Conservation (phyloP, 1,284 basidiomycete species). For the Gastroboletus turbinatus region DNA sequence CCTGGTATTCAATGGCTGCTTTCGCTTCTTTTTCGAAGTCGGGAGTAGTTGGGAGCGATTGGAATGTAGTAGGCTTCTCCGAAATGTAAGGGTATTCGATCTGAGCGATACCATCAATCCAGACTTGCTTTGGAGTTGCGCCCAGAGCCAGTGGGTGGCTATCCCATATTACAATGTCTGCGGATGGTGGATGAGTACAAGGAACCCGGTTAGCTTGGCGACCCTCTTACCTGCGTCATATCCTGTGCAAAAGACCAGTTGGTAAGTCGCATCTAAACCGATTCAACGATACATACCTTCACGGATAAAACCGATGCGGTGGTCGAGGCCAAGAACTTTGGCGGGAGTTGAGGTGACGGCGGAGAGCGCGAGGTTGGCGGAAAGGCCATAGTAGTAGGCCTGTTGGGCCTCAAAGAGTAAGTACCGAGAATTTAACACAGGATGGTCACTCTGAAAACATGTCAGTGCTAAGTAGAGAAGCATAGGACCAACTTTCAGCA, state of each 20-base stretch:
- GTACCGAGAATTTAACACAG: slow-evolving; percentile 75
- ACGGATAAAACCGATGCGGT: slow-evolving; percentile 77
- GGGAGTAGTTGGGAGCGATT: slow-evolving; percentile 54
- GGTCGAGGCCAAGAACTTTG: slow-evolving; percentile 72
- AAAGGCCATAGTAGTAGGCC: slow-evolving; percentile 76
- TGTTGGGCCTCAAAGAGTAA: slow-evolving; percentile 86
- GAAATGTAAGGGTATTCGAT: slow-evolving; percentile 43
- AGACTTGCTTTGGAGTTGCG: slow-evolving; percentile 71
- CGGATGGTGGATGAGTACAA: not conserved
- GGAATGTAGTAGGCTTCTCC: slow-evolving; percentile 48
- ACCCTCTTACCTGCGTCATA: slow-evolving; percentile 45
- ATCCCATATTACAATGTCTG: slow-evolving; percentile 68
- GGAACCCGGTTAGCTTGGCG: not conserved
- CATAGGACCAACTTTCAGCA: slow-evolving; percentile 21
- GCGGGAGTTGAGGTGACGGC: slow-evolving; percentile 82
- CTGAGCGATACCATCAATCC: slow-evolving; percentile 70
- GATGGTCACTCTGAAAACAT: slow-evolving; percentile 62
- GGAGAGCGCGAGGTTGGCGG: slow-evolving; percentile 59
- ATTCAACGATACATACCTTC: slow-evolving; percentile 41
- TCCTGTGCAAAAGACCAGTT: slow-evolving; percentile 31
- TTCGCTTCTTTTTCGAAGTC: slow-evolving; percentile 56
- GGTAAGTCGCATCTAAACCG: slow-evolving; percentile 19
- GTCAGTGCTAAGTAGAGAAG: slow-evolving; percentile 1
- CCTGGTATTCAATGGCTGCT: slow-evolving; percentile 59
- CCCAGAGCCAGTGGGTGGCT: slow-evolving; percentile 77